Conservation (phyloP, 306 rosid genomes). For the Vicia faba region DNA sequence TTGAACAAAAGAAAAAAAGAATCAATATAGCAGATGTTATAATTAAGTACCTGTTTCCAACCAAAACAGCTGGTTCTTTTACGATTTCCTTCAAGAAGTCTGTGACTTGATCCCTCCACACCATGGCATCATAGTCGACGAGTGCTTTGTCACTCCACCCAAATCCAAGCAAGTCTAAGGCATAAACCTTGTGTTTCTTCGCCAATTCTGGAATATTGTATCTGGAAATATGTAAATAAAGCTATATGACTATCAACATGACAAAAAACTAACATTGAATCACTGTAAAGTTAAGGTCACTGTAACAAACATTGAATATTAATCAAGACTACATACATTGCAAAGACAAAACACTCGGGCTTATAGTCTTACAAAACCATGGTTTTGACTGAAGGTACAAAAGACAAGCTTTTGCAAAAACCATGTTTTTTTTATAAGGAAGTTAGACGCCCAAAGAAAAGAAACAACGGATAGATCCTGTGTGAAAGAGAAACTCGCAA, state of each 20-base stretch:
- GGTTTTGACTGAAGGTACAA: no score
- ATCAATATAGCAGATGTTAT: no score
- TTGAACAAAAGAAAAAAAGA: no score
- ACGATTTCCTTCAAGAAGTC: constrained; percentile 91
- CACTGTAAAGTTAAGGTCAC: constrained; percentile 3
- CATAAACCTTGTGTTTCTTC: constrained; percentile 82
- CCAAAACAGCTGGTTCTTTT: constrained; percentile 81
- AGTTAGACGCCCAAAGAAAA: no score
- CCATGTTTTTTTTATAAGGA: no score
- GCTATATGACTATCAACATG: constrained; percentile 10
- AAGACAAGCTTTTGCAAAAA: no score
- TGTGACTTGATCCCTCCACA: constrained; percentile 88
- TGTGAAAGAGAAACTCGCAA: no score
- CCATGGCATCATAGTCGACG: constrained; percentile 86
- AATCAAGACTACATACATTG: no score
- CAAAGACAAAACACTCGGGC: constrained; percentile 13
- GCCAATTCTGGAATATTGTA: constrained; percentile 94
- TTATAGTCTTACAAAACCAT: not conserved
- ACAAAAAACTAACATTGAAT: constrained; percentile 1
- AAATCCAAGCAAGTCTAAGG: constrained; percentile 91
- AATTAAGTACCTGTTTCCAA: constrained; percentile 97
- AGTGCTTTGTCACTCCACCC: constrained; percentile 99
- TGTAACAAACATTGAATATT: not conserved
- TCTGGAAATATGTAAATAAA: constrained; percentile 46
- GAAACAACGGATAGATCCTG: no score